These are phyloP conservation scores for Cadophora malorum DNA, from an alignment of 2,329 filamentous ascomycete genomes.

Conservation along the genomic window DNA sequence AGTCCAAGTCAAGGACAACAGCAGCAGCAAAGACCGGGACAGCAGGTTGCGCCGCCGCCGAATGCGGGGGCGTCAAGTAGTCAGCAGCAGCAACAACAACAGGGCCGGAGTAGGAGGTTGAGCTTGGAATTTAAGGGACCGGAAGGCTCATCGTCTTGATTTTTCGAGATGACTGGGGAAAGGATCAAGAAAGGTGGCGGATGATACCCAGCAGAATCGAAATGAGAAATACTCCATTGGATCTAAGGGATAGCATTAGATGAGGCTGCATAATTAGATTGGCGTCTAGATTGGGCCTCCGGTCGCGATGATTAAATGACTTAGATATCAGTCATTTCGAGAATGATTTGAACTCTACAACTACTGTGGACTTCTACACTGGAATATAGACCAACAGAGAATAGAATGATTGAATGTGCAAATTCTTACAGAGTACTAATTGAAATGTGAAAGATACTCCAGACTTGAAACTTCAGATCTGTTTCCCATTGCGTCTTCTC, in stretches of 20 bases:
- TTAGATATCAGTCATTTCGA: too few relatives aligned
- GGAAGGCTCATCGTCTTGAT: neutral
- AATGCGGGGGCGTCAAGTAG: neutral
- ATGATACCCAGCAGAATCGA: neutral
- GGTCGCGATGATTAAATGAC: too few relatives aligned
- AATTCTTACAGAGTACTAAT: too few relatives aligned
- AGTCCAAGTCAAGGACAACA: neutral
- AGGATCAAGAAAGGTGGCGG: neutral
- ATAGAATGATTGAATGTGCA: too few relatives aligned
- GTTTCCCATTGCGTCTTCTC: too few relatives aligned
- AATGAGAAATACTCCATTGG: neutral
- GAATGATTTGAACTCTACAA: too few relatives aligned
- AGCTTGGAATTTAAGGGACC: constrained; percentile 25
- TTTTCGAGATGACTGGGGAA: neutral
- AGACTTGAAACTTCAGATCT: too few relatives aligned
- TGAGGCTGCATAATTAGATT: too few relatives aligned
- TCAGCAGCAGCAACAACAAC: constrained; percentile 5
- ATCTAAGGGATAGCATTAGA: neutral
- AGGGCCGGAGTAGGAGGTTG: constrained; percentile 22
- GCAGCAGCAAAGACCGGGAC: constrained; percentile 8
- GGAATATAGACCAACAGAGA: too few relatives aligned
- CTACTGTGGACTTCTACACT: too few relatives aligned
- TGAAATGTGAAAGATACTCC: too few relatives aligned
- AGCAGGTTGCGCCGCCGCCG: constrained; percentile 8
- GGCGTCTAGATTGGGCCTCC: too few relatives aligned